A percentile compares a stretch with the other conserved stretches of the same genome.
These are phyloP conservation scores for Tetrapisispora namnaoensis DNA, from an alignment of 805 yeast species.

Conservation along the genomic window DNA sequence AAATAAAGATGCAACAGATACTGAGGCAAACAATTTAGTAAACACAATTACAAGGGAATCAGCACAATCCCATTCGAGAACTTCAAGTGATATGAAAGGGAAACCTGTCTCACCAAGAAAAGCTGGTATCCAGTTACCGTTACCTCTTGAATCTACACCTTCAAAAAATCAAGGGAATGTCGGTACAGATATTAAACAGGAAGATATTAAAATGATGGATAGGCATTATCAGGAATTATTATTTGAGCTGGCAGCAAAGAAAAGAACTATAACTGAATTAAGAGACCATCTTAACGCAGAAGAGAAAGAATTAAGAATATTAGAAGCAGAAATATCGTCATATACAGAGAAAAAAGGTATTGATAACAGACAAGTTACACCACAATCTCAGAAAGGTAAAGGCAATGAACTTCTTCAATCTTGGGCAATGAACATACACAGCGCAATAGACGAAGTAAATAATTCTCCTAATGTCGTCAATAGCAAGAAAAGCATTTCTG, in stretches of 20 bases:
- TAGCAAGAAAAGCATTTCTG: slow-evolving; percentile 17
- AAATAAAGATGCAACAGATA: neutral
- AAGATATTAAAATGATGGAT: neutral
- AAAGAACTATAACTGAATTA: slow-evolving; percentile 41
- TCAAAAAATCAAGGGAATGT: neutral
- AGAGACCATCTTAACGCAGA: slow-evolving; percentile 33
- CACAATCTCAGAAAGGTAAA: neutral
- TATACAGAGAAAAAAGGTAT: neutral
- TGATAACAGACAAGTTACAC: neutral
- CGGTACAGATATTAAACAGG: neutral
- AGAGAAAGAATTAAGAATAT: slow-evolving; percentile 30
- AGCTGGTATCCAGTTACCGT: slow-evolving; percentile 9
- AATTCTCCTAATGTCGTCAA: slow-evolving; percentile 14
- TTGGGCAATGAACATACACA: slow-evolving; percentile 12
- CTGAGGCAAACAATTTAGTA: neutral
- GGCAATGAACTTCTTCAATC: slow-evolving; percentile 1
- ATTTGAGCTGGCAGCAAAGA: slow-evolving; percentile 40
- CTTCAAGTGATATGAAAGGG: neutral
- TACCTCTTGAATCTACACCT: slow-evolving; percentile 10
- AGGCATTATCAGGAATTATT: slow-evolving; percentile 20
- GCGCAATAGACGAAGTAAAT: slow-evolving; percentile 13
- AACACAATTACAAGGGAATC: neutral
- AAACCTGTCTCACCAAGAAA: slow-evolving; percentile 8
- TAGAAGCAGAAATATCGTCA: slow-evolving; percentile 27
- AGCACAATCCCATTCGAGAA: neutral